Evolutionary conservation across 2,329 filamentous ascomycete species (phyloP).

Genomic region (Emergomyces pasteurianus): DNA sequence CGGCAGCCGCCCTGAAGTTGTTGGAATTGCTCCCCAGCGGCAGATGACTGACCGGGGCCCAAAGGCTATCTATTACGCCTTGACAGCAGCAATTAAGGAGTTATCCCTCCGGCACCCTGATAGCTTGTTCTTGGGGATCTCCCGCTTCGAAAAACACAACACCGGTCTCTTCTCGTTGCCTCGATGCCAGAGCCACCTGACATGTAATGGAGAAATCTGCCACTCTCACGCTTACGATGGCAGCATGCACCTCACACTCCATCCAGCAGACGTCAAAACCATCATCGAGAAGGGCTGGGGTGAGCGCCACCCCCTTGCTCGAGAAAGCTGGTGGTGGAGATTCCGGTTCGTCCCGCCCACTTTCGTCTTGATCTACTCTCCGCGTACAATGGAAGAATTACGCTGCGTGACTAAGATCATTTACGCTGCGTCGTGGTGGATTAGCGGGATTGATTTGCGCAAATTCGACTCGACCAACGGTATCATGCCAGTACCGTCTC

Average conservation of each 20-base stretch:
- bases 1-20: constrained; percentile 54
- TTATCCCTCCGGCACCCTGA: constrained; percentile 39
- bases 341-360: constrained; percentile 57
- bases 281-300: constrained; percentile 70
- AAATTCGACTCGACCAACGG: background rate
- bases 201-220: constrained; percentile 60
- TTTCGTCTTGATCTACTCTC: constrained; percentile 76
- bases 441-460: constrained; percentile 10
- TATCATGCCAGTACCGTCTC: background rate
- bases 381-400: constrained; percentile 56
- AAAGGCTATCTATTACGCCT: constrained; percentile 40
- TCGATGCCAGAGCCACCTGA: constrained; percentile 11
- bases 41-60: constrained; percentile 58
- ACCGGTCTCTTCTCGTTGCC: constrained; percentile 58
- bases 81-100: constrained; percentile 42
- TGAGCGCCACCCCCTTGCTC: constrained; percentile 46
- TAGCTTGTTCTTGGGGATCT: constrained; percentile 50
- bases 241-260: constrained; percentile 67
- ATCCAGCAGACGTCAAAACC: constrained; percentile 62
- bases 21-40: constrained; percentile 69
- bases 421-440: constrained; percentile 60
- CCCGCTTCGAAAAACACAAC: constrained; percentile 73
- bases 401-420: constrained; percentile 57
- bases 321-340: constrained; percentile 51
- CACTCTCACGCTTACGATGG: constrained; percentile 69